Evolutionary conservation across 139 green algal genomes (phyloP), one percentile per base, ranked within the genome.

Genomic region (Auxenochlorella pyrenoidosa): DNA sequence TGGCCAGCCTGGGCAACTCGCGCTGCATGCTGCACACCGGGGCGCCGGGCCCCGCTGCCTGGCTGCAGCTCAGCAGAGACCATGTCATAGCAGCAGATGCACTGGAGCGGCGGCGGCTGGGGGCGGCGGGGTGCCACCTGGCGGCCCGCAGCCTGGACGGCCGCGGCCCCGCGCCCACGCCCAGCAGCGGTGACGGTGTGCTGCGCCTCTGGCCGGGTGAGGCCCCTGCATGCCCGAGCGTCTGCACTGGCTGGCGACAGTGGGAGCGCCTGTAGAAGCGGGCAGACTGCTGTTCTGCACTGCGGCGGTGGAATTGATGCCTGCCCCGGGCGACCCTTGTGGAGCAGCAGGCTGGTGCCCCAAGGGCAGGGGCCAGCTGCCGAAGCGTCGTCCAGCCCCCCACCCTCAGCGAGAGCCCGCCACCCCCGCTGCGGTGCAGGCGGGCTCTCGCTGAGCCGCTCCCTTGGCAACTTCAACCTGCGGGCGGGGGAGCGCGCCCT

Each of bases 401-500:
- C n/a, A n/a, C n/a, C n/a, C n/a, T n/a, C n/a, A n/a, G n/a, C n/a
- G n/a, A n/a, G n/a, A n/a, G n/a, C n/a, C n/a, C n/a, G n/a, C n/a
- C n/a, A n/a, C n/a, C n/a, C n/a, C n/a, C n/a, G n/a, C 63, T 71
- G 63, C 63, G 24, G 26, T 80, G 75, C 75, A 81, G 75, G 75
- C 5, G 75, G 75, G 28, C 75, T 81, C 5, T 65, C 43, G 30
- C 43, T 43, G 21, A 63, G 75, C 43, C 75, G 75, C 75, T 63
- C 43, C 43, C 34, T 81, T 30, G 75, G 75, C 0, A 43, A 81
- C 75, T 81, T 81, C 75, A 81, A 81, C 75, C 19, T 81, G 13
- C 30, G 43, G 5, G 16, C 34, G 32, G 66, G 32, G 34, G 66
- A 73, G 66, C 41, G n/a, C 10, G 75, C 75, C 8, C 43, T 81